Percentiles rank a stretch among this genome's conserved stretches.
Evolutionary conservation across 2,329 filamentous ascomycete species (phyloP).

Genomic region (Delphinella strobiligena): DNA sequence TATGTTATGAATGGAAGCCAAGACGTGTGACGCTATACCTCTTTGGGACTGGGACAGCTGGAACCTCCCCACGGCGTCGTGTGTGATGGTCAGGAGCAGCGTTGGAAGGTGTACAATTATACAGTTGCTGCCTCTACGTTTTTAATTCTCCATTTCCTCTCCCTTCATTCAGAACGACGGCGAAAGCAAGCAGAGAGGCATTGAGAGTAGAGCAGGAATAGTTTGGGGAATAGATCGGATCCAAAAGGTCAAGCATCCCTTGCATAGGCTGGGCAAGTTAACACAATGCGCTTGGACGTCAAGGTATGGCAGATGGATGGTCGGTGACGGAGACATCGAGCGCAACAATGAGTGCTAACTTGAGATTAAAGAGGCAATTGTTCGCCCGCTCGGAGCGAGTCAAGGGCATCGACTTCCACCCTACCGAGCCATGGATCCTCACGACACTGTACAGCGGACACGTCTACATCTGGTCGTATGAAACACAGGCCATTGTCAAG

Average conservation of each 20-base stretch:
- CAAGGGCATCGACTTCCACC: slow-evolving; percentile 95
- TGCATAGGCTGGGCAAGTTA: slow-evolving; percentile 16
- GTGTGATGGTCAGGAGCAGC: too few species aligned
- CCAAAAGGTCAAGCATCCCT: slow-evolving; percentile 17
- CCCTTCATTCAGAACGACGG: too few species aligned
- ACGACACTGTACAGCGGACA: slow-evolving; percentile 96
- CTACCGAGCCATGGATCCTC: slow-evolving; percentile 87
- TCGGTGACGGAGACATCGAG: background rate
- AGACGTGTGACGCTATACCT: too few species aligned
- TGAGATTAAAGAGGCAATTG: slow-evolving; percentile 55
- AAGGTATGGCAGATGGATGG: slow-evolving; percentile 35
- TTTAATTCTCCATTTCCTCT: too few species aligned
- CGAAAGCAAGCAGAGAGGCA: too few species aligned
- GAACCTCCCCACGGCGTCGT: too few species aligned
- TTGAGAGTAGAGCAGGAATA: too few species aligned
- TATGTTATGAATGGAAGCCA: too few species aligned
- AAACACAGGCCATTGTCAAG: slow-evolving; percentile 85
- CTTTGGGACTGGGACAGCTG: too few species aligned
- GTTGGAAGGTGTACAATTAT: too few species aligned
- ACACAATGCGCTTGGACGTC: slow-evolving; percentile 45
- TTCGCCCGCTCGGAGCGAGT: slow-evolving; percentile 90
- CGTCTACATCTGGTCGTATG: slow-evolving; percentile 98
- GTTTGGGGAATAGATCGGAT: too few species aligned
- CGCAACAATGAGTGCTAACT: slow-evolving; percentile 25
- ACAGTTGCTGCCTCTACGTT: too few species aligned